phyloP scores from a whole-genome alignment of 2,329 filamentous ascomycete species.

The Colletotrichum salicis region DNA sequence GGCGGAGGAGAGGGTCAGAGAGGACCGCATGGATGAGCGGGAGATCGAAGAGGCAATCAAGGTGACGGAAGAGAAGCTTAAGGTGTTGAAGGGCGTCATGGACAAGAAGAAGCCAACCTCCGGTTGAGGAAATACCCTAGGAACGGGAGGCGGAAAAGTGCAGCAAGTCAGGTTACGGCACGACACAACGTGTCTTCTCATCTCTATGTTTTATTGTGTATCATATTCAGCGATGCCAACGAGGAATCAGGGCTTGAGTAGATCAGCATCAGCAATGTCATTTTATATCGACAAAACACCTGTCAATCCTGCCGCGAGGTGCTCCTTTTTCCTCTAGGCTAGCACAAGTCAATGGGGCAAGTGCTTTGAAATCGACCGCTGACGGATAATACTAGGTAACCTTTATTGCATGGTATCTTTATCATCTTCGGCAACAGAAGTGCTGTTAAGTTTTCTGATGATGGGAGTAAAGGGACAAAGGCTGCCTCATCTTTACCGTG shows the following conservation, averaged over 20 bases:
- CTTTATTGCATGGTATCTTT: too few species aligned
- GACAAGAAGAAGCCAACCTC: slow-evolving; percentile 60
- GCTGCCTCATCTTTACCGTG: too few species aligned
- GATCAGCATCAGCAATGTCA: slow-evolving; percentile 22
- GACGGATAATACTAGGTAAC: too few species aligned
- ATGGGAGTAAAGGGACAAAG: too few species aligned
- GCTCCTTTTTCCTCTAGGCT: too few species aligned
- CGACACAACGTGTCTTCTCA: slow-evolving; percentile 32
- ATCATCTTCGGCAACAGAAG: too few species aligned
- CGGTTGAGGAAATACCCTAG: slow-evolving; percentile 26
- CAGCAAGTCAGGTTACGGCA: slow-evolving; percentile 29
- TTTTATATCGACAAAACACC: not conserved
- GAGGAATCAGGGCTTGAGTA: slow-evolving; percentile 32
- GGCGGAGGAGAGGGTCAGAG: slow-evolving; percentile 67
- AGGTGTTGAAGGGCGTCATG: slow-evolving; percentile 79
- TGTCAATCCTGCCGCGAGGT: not conserved
- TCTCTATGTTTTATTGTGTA: slow-evolving; percentile 26
- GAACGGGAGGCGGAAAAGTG: slow-evolving; percentile 18
- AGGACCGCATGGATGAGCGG: slow-evolving; percentile 73
- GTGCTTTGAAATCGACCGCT: not conserved
- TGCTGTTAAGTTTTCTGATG: too few species aligned
- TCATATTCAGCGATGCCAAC: slow-evolving; percentile 31
- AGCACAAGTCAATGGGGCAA: not conserved
- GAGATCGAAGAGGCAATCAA: slow-evolving; percentile 84
- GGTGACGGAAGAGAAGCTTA: slow-evolving; percentile 86